phyloP scores from a whole-genome alignment of 1,284 basidiomycete genomes.

The Singerocomus inundabilis region DNA sequence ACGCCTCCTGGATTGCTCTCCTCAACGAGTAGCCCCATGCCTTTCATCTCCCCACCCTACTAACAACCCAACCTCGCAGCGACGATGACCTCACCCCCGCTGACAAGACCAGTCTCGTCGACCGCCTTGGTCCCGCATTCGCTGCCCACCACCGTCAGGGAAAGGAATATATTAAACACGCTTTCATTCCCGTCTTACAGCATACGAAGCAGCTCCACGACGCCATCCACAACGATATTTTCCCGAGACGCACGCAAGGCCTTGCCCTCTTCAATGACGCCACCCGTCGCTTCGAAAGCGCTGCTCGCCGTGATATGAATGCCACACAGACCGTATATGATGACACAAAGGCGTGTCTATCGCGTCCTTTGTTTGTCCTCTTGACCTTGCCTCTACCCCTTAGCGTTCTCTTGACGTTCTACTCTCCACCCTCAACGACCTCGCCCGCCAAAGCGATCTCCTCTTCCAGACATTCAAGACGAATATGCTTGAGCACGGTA shows the following conservation, averaged over 20 bases:
- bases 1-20: conserved; percentile 28
- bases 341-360: conserved; percentile 28
- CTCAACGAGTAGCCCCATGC: conserved; percentile 25
- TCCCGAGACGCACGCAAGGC: conserved; percentile 16
- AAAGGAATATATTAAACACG: conserved; percentile 21
- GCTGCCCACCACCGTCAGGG: conserved; percentile 15
- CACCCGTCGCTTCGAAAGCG: conserved; percentile 18
- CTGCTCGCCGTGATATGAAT: conserved; percentile 19
- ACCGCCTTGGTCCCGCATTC: conserved; percentile 31
- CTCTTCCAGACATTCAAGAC: conserved; percentile 27
- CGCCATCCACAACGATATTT: conserved; percentile 20
- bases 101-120: conserved; percentile 21
- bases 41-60: not conserved
- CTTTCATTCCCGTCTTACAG: conserved; percentile 26
- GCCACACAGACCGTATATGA: conserved; percentile 8
- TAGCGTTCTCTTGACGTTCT: conserved; percentile 26
- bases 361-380: not conserved
- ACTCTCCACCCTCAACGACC: conserved; percentile 17
- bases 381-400: conserved; percentile 10
- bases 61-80: conserved; percentile 15
- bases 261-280: conserved; percentile 20
- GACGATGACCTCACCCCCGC: conserved; percentile 10
- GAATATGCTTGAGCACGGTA: conserved; percentile 24
- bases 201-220: conserved; percentile 31
- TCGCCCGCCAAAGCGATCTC: conserved; percentile 21